Conservation (phyloP, 2,329 filamentous ascomycete species). For the Arthrobotrys conoides region DNA sequence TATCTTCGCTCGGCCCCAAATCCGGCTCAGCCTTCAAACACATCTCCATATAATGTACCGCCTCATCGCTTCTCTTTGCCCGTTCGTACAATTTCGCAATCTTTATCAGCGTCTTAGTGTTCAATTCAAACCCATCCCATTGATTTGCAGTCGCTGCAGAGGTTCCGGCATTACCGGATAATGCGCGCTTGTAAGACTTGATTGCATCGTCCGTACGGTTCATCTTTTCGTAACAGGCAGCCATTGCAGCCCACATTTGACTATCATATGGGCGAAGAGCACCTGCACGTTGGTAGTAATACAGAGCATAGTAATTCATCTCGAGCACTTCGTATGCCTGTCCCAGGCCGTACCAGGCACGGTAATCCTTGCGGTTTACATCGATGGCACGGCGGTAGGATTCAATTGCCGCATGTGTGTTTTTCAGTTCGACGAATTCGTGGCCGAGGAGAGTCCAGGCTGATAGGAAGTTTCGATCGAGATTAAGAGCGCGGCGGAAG, state of each 20-base stretch:
- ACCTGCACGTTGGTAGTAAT: conserved; percentile 97
- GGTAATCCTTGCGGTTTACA: conserved; percentile 94
- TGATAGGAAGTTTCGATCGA: conserved; percentile 90
- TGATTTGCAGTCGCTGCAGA: conserved; percentile 70
- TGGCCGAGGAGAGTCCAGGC: conserved; percentile 99
- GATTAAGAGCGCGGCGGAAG: conserved; percentile 89
- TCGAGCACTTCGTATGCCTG: conserved; percentile 98
- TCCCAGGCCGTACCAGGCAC: conserved; percentile 96
- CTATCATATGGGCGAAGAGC: conserved; percentile 94
- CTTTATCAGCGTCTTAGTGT: conserved; percentile 90
- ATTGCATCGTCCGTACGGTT: conserved; percentile 89
- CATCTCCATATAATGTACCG: conserved; percentile 94
- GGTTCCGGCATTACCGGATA: conserved; percentile 75
- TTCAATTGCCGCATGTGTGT: conserved; percentile 97
- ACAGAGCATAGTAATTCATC: conserved; percentile 96
- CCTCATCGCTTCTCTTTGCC: conserved; percentile 81
- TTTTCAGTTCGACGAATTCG: conserved; percentile 98
- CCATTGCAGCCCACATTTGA: conserved; percentile 99
- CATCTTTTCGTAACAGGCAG: conserved; percentile 91
- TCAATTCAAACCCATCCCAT: conserved; percentile 75
- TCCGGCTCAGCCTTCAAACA: conserved; percentile 88
- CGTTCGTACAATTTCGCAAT: conserved; percentile 92
- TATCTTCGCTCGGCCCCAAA: conserved; percentile 90
- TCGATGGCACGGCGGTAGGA: conserved; percentile 93
- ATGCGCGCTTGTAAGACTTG: conserved; percentile 91